Evolutionary conservation across 2,329 filamentous ascomycete species (phyloP).

Genomic region (Pseudogymnoascus sp.): DNA sequence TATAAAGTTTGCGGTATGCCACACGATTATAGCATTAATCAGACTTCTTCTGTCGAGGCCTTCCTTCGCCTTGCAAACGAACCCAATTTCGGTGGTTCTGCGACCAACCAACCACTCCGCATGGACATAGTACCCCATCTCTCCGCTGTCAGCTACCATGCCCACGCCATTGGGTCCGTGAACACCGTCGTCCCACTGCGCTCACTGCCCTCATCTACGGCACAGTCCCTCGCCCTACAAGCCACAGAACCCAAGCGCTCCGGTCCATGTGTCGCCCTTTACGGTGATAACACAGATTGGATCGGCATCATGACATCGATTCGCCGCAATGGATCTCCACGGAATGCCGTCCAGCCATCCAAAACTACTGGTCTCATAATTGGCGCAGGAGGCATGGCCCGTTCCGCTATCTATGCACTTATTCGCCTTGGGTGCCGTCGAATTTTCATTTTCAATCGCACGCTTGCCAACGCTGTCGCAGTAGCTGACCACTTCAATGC

Average conservation of each 20-base stretch:
- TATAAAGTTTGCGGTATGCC: constrained; percentile 60
- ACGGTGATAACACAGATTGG: constrained; percentile 77
- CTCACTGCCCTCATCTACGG: constrained; percentile 44
- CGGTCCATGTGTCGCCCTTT: constrained; percentile 60
- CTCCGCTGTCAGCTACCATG: constrained; percentile 62
- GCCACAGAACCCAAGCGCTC: constrained; percentile 51
- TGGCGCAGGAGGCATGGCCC: constrained; percentile 64
- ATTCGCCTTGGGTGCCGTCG: constrained; percentile 65
- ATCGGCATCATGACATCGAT: constrained; percentile 69
- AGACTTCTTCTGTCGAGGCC: constrained; percentile 53
- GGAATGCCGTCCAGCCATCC: constrained; percentile 48
- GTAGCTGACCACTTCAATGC: constrained; percentile 60
- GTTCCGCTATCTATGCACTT: constrained; percentile 68
- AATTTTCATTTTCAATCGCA: constrained; percentile 67
- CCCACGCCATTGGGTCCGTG: constrained; percentile 66
- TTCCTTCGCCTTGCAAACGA: constrained; percentile 59
- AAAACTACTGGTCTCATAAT: constrained; percentile 48
- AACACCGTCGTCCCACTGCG: constrained; percentile 70
- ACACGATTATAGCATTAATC: constrained; percentile 58
- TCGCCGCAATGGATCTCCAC: constrained; percentile 60
- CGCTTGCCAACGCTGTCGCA: constrained; percentile 53
- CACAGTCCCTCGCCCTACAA: constrained; percentile 28
- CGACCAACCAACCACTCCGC: constrained; percentile 67
- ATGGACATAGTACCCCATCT: constrained; percentile 60
- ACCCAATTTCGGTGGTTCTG: constrained; percentile 63